Percentiles rank a stretch among this genome's conserved stretches.
Conservation (phyloP, 805 yeast species). For the Saccharomycopsis javanensis region DNA sequence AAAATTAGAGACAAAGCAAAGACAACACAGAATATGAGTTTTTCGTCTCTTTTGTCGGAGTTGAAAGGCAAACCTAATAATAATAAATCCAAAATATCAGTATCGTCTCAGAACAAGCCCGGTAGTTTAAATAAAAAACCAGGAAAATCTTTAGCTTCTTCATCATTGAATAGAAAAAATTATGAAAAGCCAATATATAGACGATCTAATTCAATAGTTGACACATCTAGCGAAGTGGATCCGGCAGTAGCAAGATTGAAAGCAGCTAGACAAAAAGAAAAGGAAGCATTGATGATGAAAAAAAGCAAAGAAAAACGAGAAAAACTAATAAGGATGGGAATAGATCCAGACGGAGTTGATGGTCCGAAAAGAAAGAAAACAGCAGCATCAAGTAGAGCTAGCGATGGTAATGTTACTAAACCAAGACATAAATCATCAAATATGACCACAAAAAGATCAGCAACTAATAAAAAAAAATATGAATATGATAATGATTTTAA, state of each 20-base stretch:
- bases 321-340: slow-evolving; percentile 5
- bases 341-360: slow-evolving; percentile 10
- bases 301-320: slow-evolving; percentile 6
- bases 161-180: background rate
- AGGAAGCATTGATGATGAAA: slow-evolving; percentile 26
- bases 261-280: slow-evolving; percentile 53
- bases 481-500: background rate
- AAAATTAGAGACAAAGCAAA: background rate
- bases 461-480: slow-evolving; percentile 10
- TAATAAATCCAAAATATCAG: background rate
- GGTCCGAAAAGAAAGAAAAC: slow-evolving; percentile 23
- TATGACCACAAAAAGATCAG: background rate
- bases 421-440: slow-evolving; percentile 27
- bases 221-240: slow-evolving; percentile 31
- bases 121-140: background rate
- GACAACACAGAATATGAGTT: slow-evolving; percentile 1
- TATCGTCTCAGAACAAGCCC: background rate
- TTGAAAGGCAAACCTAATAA: background rate
- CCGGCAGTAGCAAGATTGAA: slow-evolving; percentile 65
- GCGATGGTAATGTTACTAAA: slow-evolving; percentile 25
- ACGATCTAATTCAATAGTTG: background rate
- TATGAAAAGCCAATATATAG: background rate
- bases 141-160: background rate
- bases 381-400: slow-evolving; percentile 22
- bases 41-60: slow-evolving; percentile 6